These are phyloP conservation scores for Globisporangium radiosum DNA, from an alignment of 352 stramenopile genomes.

Conservation along the genomic window DNA sequence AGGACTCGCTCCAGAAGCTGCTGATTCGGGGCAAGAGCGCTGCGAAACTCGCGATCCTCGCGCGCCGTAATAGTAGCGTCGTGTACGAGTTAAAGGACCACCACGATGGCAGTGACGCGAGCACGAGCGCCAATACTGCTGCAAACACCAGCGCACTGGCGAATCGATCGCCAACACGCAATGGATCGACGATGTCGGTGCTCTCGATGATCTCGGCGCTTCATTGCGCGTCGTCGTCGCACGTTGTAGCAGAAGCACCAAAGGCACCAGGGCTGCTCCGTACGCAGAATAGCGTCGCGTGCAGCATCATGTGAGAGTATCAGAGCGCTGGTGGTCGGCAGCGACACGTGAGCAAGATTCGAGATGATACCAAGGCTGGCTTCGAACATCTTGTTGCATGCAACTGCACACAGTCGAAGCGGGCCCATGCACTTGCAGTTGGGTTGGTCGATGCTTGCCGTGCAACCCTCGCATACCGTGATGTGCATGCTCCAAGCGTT, in stretches of 20 bases:
- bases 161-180: not conserved
- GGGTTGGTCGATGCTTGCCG: too few species aligned
- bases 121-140: constrained; percentile 1
- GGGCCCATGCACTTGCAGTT: not conserved
- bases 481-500: not conserved
- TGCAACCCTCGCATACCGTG: not conserved
- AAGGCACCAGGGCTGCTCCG: constrained; percentile 1
- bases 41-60: constrained; percentile 1
- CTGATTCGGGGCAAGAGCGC: constrained; percentile 15
- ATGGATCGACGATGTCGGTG: not conserved
- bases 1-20: constrained; percentile 33
- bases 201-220: not conserved
- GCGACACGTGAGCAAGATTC: not conserved
- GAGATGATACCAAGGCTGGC: not conserved
- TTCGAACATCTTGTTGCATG: not conserved
- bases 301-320: constrained; percentile 21
- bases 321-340: not conserved
- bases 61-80: not conserved
- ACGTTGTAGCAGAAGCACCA: not conserved
- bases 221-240: constrained; percentile 1
- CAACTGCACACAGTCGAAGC: too few species aligned
- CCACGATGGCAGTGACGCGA: not conserved
- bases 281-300: constrained; percentile 17
- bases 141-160: not conserved
- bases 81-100: not conserved